Base-by-base conservation (phyloP, 352 stramenopile species). In the Phytophthora colocasiae region DNA sequence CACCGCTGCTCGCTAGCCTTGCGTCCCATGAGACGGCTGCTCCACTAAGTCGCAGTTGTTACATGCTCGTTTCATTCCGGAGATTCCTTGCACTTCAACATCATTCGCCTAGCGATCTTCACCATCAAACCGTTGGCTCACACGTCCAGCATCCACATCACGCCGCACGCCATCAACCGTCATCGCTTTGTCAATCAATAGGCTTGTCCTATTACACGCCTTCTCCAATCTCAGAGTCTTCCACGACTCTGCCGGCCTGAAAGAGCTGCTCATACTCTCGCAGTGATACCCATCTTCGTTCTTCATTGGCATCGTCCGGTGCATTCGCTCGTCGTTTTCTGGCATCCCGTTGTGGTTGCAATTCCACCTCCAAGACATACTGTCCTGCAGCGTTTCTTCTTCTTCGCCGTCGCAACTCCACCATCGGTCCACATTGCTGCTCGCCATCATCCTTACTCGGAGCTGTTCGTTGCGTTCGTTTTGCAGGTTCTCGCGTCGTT, bases 121-220 rank as follows among this genome's bases (percentile, higher is more conserved):
- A 1, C 1, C 27, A 4, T 31, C 3, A 1, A 4, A 6, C 3
- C 27, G 3, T 4, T 1, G 27, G 27, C 27, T 31, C 1, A 1
- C 27, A 31, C 27, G 3, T 31, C 27, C 27, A 31, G 27, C 27
- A 31, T 31, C 3, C 3, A 7, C 27, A 6, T 6, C 27, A 6
- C 6, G 3, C 27, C 27, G 27, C 27, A 31, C 27, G 27, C 6
- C 27, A 31, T 31, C 1, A 31, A 31, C 27, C 27, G 27, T 1
- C 27, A 31, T 19, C 19, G 19, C 1, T 1, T 31, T 1, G 6
- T 31, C 27, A 0, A 31, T 7, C 27, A 6, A 31, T 31, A 7
- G 27, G 6, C 27, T 7, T 31, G 27, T 50, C 24, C 43, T 51
- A n/a, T 61, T 67, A 67, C 50, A 61, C 43, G 49, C 11, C 32